A percentile compares a stretch with the other conserved stretches of the same genome.
Conservation (phyloP, 192 early-diverging fungal genomes). For the Podila horticola region DNA sequence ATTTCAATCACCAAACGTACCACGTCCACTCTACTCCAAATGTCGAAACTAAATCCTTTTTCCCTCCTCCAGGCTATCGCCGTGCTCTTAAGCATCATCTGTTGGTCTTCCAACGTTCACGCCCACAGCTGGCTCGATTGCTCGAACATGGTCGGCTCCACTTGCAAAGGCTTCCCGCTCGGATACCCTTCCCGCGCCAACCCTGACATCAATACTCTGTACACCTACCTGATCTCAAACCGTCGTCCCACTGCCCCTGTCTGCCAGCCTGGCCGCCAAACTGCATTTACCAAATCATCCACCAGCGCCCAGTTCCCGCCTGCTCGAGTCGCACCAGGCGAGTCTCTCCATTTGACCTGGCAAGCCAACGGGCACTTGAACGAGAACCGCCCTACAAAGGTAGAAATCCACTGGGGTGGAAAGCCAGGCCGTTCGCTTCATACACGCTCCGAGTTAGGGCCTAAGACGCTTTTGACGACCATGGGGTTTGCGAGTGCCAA, state of each 20-base stretch:
- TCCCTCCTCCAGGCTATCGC: no score
- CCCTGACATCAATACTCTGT: conserved; percentile 57
- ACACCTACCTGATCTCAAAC: conserved; percentile 61
- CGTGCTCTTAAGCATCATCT: neutral
- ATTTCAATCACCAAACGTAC: no score
- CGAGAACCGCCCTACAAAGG: conserved; percentile 13
- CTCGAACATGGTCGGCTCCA: conserved; percentile 55
- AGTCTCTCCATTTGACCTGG: conserved; percentile 62
- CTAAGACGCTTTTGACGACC: conserved; percentile 38
- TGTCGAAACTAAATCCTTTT: no score
- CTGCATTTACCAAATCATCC: conserved; percentile 1
- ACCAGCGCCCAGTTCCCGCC: conserved; percentile 60
- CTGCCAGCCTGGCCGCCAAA: conserved; percentile 56
- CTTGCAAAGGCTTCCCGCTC: conserved; percentile 59
- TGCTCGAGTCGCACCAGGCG: conserved; percentile 58
- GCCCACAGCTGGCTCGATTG: conserved; percentile 73
- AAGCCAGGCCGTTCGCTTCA: conserved; percentile 14
- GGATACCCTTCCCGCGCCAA: conserved; percentile 63
- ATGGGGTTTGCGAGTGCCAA: conserved; percentile 60
- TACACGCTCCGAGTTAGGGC: conserved; percentile 19
- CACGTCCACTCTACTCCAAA: no score
- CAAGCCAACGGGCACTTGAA: conserved; percentile 68
- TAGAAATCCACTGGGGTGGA: conserved; percentile 32
- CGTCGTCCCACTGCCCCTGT: conserved; percentile 52
- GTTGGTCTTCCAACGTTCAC: neutral